Evolutionary conservation across 2,329 filamentous ascomycete species (phyloP).

Genomic region (Torrubiella hemipterigena): DNA sequence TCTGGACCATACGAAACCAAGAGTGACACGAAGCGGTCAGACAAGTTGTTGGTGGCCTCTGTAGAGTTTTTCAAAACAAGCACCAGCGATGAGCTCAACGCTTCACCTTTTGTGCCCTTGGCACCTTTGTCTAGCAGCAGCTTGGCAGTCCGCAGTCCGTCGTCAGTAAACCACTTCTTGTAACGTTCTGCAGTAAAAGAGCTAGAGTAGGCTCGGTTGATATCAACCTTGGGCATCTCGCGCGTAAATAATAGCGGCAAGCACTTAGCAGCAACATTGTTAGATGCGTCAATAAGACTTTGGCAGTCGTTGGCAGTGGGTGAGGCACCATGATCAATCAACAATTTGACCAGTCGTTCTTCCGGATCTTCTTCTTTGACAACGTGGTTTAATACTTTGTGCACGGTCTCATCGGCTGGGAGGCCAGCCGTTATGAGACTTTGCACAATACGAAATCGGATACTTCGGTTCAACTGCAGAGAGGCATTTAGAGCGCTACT

Average conservation of each 20-base stretch:
- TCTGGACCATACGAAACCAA: constrained; percentile 27
- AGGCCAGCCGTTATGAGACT: constrained; percentile 41
- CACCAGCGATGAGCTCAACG: constrained; percentile 31
- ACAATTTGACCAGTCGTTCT: constrained; percentile 29
- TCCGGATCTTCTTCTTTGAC: constrained; percentile 42
- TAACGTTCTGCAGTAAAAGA: constrained; percentile 30
- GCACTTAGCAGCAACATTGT: constrained; percentile 22
- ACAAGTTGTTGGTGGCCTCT: constrained; percentile 23
- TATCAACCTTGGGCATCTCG: constrained; percentile 27
- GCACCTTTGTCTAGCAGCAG: constrained; percentile 38
- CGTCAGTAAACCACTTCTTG: constrained; percentile 31
- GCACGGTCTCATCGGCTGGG: constrained; percentile 33
- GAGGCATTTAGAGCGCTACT: constrained; percentile 39
- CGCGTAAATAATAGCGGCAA: constrained; percentile 29
- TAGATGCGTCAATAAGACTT: constrained; percentile 36
- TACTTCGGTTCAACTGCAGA: constrained; percentile 36
- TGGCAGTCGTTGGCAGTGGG: constrained; percentile 38
- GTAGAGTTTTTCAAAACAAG: constrained; percentile 31
- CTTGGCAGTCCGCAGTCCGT: constrained; percentile 32
- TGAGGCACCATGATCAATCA: constrained; percentile 39
- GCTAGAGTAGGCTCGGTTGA: constrained; percentile 30
- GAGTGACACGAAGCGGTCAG: constrained; percentile 31
- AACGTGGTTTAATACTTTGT: constrained; percentile 36
- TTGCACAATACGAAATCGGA: constrained; percentile 32
- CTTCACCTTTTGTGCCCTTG: constrained; percentile 28